Conservation (phyloP, 2,329 filamentous ascomycete genomes). For the Orbilia javanica region DNA sequence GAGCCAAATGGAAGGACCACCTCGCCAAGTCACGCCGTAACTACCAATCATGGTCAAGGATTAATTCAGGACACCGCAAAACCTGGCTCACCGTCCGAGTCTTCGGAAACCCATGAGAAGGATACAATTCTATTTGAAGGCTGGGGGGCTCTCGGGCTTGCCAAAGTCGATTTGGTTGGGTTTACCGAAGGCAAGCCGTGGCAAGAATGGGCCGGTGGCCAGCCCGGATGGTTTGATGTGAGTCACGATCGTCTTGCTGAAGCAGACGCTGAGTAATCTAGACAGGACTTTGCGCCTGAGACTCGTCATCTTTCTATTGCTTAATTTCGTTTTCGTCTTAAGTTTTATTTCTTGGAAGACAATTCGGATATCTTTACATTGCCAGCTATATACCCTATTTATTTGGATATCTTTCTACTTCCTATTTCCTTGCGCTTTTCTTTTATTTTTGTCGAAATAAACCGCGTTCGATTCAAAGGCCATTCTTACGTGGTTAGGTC, state of each 20-base stretch:
- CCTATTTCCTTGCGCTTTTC: not conserved
- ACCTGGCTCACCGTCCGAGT: slow-evolving; percentile 42
- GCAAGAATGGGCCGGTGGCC: slow-evolving; percentile 50
- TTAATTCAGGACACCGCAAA: slow-evolving; percentile 17
- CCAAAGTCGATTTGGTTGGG: slow-evolving; percentile 52
- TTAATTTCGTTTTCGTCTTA: not conserved
- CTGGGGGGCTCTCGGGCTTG: slow-evolving; percentile 47
- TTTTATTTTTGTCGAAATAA: slow-evolving; percentile 1
- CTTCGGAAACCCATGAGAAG: slow-evolving; percentile 52
- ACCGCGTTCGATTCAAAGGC: not conserved
- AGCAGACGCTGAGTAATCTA: slow-evolving; percentile 31
- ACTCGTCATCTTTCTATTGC: not conserved
- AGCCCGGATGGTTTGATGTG: slow-evolving; percentile 55
- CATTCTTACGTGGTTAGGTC: not conserved
- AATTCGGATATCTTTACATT: slow-evolving; percentile 12
- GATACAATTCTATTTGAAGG: slow-evolving; percentile 49
- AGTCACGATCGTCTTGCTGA: slow-evolving; percentile 37
- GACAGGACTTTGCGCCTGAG: not conserved
- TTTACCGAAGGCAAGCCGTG: slow-evolving; percentile 47
- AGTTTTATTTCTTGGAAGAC: slow-evolving; percentile 11
- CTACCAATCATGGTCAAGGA: not conserved
- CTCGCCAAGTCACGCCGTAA: not conserved
- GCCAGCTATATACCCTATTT: slow-evolving; percentile 19
- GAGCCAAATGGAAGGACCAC: slow-evolving; percentile 34
- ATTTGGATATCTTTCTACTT: slow-evolving; percentile 14